Evolutionary conservation across 2,329 filamentous ascomycete species (phyloP).

Genomic region (Aspergillus tamarii): DNA sequence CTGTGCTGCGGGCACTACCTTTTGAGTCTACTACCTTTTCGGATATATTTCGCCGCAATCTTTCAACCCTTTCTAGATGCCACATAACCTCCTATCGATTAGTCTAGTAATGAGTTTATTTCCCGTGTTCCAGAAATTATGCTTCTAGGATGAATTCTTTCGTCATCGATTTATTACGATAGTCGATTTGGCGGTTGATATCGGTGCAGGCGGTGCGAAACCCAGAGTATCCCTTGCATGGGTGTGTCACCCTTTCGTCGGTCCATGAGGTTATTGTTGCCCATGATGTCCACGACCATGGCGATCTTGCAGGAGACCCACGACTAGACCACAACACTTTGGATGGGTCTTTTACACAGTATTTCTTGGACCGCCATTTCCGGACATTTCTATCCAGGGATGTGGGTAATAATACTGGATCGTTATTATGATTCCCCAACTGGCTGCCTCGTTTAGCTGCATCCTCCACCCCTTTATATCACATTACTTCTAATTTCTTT

Average conservation of each 20-base stretch:
- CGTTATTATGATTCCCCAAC: constrained; percentile 3
- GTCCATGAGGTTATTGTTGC: constrained; percentile 23
- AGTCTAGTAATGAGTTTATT: neutral
- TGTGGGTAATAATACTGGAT: constrained; percentile 2
- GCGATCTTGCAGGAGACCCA: constrained; percentile 19
- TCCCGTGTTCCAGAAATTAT: constrained; percentile 4
- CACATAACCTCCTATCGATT: neutral
- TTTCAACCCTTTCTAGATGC: neutral
- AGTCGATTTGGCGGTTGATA: constrained; percentile 3
- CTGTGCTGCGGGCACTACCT: neutral
- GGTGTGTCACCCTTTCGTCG: constrained; percentile 20
- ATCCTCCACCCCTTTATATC: constrained; percentile 18
- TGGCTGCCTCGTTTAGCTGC: constrained; percentile 15
- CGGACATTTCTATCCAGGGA: constrained; percentile 12
- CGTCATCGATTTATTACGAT: constrained; percentile 7
- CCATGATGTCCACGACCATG: constrained; percentile 16
- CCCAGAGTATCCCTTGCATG: constrained; percentile 25
- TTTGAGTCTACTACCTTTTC: neutral
- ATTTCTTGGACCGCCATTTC: constrained; percentile 5
- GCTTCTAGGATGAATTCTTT: neutral
- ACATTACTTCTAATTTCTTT: constrained; percentile 15
- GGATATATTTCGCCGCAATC: neutral
- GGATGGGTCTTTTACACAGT: constrained; percentile 15
- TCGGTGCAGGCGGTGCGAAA: constrained; percentile 6
- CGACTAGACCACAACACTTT: constrained; percentile 9